These are phyloP conservation scores for Yamadazyma blattariae DNA, from an alignment of 1,139 yeast species.

Conservation along the genomic window DNA sequence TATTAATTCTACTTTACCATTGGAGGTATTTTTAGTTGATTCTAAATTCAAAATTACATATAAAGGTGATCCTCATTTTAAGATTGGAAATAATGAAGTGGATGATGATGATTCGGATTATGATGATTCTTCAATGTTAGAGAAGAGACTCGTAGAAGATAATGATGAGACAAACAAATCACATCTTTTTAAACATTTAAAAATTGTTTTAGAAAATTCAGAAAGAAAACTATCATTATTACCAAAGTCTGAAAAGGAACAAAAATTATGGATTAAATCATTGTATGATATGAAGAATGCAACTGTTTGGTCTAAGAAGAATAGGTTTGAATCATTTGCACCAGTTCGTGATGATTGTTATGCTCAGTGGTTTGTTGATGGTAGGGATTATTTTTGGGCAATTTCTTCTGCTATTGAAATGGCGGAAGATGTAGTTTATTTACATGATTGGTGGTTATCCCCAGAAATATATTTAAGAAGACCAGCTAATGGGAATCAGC, in stretches of 20 bases:
- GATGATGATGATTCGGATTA: slow-evolving; percentile 45
- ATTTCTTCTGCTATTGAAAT: slow-evolving; percentile 85
- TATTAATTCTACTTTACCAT: slow-evolving; percentile 79
- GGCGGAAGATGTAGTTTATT: slow-evolving; percentile 92
- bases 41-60: slow-evolving; percentile 56
- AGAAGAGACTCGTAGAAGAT: slow-evolving; percentile 23
- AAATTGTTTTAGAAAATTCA: slow-evolving; percentile 71
- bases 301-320: slow-evolving; percentile 67
- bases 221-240: slow-evolving; percentile 77
- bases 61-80: slow-evolving; percentile 34
- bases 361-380: slow-evolving; percentile 98
- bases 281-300: slow-evolving; percentile 65
- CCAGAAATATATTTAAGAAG: slow-evolving; percentile 92
- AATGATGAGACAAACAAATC: slow-evolving; percentile 14
- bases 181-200: slow-evolving; percentile 39
- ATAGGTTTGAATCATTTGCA: slow-evolving; percentile 88
- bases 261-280: slow-evolving; percentile 75
- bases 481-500: slow-evolving; percentile 94
- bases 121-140: slow-evolving; percentile 37
- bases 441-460: slow-evolving; percentile 98
- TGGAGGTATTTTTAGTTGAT: slow-evolving; percentile 89
- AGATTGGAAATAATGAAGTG: slow-evolving; percentile 33
- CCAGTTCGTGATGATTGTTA: slow-evolving; percentile 82
- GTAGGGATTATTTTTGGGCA: slow-evolving; percentile 95
- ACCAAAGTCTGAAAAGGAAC: slow-evolving; percentile 69